Percentiles rank a stretch among this genome's conserved stretches.
Evolutionary conservation across 169 alveolate species (phyloP).

Genomic region (Hepatocystis sp.): DNA sequence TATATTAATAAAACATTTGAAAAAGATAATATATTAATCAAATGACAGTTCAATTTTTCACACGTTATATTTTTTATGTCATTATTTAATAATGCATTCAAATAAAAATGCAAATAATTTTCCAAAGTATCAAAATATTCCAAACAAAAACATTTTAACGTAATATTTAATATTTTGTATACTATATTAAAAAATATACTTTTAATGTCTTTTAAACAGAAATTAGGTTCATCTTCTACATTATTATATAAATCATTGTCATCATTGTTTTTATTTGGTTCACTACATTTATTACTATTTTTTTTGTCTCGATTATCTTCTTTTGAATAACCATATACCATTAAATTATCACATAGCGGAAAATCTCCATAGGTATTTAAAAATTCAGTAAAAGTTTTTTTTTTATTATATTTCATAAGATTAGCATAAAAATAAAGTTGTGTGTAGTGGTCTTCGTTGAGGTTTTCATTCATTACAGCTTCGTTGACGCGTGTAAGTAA

Average conservation of each 20-base stretch:
- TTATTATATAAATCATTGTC: background rate
- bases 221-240: constrained; percentile 13
- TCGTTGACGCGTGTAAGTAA: background rate
- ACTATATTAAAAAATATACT: constrained; percentile 39
- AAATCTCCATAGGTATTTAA: background rate
- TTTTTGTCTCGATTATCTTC: background rate
- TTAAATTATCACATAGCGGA: background rate
- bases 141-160: constrained; percentile 50
- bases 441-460: constrained; percentile 27
- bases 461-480: constrained; percentile 1
- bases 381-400: constrained; percentile 8
- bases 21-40: constrained; percentile 53
- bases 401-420: constrained; percentile 29
- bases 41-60: constrained; percentile 62
- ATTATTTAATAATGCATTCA: constrained; percentile 38
- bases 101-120: constrained; percentile 18
- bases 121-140: constrained; percentile 49
- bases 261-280: background rate
- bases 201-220: constrained; percentile 40
- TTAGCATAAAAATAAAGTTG: constrained; percentile 25
- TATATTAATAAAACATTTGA: constrained; percentile 51
- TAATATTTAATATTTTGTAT: constrained; percentile 35
- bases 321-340: background rate
- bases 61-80: constrained; percentile 46
- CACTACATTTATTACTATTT: background rate